phyloP scores from a whole-genome alignment of 2,329 filamentous ascomycete genomes.

The Fusarium hostae region DNA sequence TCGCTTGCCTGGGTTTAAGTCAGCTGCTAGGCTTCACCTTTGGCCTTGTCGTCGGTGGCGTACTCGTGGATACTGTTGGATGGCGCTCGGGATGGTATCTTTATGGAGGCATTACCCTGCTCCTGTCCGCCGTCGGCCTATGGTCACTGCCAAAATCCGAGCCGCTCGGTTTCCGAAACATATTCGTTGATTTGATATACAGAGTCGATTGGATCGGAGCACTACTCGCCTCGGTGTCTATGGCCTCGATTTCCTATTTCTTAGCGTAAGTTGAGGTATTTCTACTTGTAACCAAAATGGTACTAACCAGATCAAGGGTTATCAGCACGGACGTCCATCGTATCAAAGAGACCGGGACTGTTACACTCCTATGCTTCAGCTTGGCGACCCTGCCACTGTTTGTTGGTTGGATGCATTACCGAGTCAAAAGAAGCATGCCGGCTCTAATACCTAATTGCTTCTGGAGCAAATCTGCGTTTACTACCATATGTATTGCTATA shows the following conservation, averaged over 20 bases:
- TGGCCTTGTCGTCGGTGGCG: slow-evolving; percentile 57
- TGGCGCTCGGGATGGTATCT: slow-evolving; percentile 57
- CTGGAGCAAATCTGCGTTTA: neutral
- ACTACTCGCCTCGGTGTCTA: slow-evolving; percentile 13
- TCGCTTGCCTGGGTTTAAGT: neutral
- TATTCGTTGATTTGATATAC: neutral
- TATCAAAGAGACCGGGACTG: neutral
- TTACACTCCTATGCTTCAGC: neutral
- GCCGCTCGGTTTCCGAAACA: neutral
- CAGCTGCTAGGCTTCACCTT: slow-evolving; percentile 52
- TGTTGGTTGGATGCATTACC: neutral
- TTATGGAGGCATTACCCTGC: neutral
- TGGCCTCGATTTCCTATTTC: slow-evolving; percentile 18
- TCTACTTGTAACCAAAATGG: neutral
- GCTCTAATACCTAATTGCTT: neutral
- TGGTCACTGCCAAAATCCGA: neutral
- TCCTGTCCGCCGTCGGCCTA: neutral
- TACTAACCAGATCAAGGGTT: neutral
- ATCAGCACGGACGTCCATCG: neutral
- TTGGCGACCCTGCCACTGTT: neutral
- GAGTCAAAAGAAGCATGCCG: neutral
- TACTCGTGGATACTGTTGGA: slow-evolving; percentile 54
- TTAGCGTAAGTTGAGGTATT: slow-evolving; percentile 10
- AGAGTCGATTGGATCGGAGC: slow-evolving; percentile 26
- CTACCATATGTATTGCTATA: neutral